These are phyloP conservation scores for Lentinus tigrinus DNA, from an alignment of 768 basidiomycete species.

Conservation along the genomic window DNA sequence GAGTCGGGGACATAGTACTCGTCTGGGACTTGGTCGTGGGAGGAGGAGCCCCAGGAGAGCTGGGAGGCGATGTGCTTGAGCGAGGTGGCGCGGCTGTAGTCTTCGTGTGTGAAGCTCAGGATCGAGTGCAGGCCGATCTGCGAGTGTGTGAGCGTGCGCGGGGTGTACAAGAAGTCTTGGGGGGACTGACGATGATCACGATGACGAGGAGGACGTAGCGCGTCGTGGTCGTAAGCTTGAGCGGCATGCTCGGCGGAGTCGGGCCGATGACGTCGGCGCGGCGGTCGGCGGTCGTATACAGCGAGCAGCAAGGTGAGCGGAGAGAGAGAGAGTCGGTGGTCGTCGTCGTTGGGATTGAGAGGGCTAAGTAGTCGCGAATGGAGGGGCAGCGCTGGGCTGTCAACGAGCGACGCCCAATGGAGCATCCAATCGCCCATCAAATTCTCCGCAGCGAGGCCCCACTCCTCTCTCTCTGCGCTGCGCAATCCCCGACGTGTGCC, in stretches of 20 bases:
- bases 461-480: too few species aligned
- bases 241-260: neutral
- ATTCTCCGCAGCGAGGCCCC: too few species aligned
- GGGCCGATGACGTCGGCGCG: neutral
- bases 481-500: too few species aligned
- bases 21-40: neutral
- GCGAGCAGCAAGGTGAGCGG: neutral
- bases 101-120: conserved; percentile 63
- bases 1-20: neutral
- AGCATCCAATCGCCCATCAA: too few species aligned
- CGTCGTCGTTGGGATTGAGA: neutral
- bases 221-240: conserved; percentile 28
- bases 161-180: neutral
- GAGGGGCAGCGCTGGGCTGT: too few species aligned
- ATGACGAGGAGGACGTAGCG: conserved; percentile 33
- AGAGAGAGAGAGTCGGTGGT: neutral
- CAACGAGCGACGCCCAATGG: too few species aligned
- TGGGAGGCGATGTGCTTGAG: conserved; percentile 37
- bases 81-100: conserved; percentile 61
- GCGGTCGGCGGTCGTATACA: neutral
- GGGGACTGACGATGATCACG: conserved; percentile 28
- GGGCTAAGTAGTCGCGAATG: too few species aligned
- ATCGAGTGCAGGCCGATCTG: conserved; percentile 52
- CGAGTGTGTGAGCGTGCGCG: neutral
- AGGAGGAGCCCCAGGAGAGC: conserved; percentile 21